Percentiles rank a stretch among this genome's conserved stretches.
Evolutionary conservation across 176 grass and related monocot genomes (phyloP).

Genomic region (Poa annua): DNA sequence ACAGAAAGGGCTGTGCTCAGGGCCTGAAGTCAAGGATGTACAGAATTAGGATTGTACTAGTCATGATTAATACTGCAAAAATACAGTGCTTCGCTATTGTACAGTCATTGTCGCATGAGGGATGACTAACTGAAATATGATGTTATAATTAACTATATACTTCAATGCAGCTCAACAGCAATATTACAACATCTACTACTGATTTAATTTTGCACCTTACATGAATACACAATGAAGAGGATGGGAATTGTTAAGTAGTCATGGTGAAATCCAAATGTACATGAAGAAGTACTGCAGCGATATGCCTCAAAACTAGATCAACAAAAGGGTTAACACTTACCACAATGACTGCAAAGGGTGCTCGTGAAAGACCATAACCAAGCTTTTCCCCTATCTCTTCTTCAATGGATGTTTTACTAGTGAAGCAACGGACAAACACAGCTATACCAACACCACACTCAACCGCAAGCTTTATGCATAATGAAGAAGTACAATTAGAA

Average conservation of each 20-base stretch:
- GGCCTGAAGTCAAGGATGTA: slow-evolving; percentile 56
- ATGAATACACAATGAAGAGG: background rate
- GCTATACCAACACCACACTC: slow-evolving; percentile 92
- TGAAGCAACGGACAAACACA: slow-evolving; percentile 93
- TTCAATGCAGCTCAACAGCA: background rate
- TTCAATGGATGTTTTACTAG: slow-evolving; percentile 64
- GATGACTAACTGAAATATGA: background rate
- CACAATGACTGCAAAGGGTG: slow-evolving; percentile 85
- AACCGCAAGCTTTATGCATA: slow-evolving; percentile 58
- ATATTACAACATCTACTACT: too few species aligned
- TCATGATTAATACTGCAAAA: slow-evolving; percentile 16
- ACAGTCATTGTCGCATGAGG: background rate
- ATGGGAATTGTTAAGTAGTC: background rate
- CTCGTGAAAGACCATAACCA: slow-evolving; percentile 90
- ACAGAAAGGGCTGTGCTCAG: slow-evolving; percentile 73
- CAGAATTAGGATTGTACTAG: slow-evolving; percentile 18
- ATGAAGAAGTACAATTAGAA: slow-evolving; percentile 33
- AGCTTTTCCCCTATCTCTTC: slow-evolving; percentile 80
- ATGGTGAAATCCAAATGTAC: background rate
- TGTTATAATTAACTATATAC: background rate
- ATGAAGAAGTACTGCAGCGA: background rate
- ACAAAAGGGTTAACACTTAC: slow-evolving; percentile 47
- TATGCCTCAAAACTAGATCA: slow-evolving; percentile 26
- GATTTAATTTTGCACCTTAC: background rate
- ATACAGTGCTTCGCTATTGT: background rate